Conservation (phyloP, 2,329 filamentous ascomycete genomes). For the Hypoxylon sp. region DNA sequence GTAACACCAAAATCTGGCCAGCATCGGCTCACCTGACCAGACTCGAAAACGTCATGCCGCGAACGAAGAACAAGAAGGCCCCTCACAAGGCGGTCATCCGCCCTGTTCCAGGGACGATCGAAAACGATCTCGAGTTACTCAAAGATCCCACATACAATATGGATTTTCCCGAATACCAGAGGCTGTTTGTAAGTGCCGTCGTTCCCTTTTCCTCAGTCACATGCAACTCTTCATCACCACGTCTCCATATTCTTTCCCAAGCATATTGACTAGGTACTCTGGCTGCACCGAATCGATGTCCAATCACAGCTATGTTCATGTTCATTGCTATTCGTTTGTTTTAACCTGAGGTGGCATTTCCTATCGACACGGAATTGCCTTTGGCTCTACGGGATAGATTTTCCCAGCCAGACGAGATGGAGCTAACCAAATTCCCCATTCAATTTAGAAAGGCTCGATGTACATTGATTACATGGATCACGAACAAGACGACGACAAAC, state of each 20-base stretch:
- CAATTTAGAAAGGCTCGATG: neutral
- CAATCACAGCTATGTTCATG: no score
- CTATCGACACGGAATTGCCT: neutral
- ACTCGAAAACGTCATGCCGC: conserved; percentile 24
- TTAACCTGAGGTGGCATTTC: no score
- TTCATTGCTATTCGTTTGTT: no score
- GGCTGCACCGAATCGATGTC: neutral
- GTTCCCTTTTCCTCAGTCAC: no score
- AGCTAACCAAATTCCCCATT: neutral
- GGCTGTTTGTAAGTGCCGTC: no score
- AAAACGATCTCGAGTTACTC: neutral
- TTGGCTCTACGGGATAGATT: neutral
- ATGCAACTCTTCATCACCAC: no score
- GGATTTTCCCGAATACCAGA: neutral
- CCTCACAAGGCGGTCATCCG: conserved; percentile 31
- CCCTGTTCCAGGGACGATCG: conserved; percentile 35
- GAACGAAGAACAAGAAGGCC: conserved; percentile 9
- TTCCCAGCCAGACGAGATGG: neutral
- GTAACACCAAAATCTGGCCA: neutral
- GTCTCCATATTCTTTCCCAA: no score
- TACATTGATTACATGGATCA: neutral
- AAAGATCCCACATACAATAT: neutral
- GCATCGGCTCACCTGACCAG: conserved; percentile 9
- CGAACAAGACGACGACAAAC: neutral
- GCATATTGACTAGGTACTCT: neutral